These are phyloP conservation scores for Phytophthora foliorum DNA, from an alignment of 352 stramenopile genomes.

Conservation along the genomic window DNA sequence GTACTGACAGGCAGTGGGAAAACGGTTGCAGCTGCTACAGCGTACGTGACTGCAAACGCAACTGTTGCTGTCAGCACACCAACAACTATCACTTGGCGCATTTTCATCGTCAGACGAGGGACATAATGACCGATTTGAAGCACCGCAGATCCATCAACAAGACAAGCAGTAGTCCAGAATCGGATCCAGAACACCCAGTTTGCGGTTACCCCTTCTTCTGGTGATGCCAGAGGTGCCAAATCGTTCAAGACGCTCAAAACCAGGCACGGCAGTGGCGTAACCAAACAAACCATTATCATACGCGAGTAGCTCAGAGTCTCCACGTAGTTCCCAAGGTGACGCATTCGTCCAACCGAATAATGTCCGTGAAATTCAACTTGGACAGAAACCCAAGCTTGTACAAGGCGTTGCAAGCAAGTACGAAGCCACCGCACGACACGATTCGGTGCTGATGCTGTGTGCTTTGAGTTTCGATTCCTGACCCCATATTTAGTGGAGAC, in stretches of 20 bases:
- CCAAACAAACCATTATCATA: slow-evolving; percentile 10
- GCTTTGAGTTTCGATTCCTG: background rate
- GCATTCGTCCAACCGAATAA: slow-evolving; percentile 37
- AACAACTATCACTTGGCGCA: slow-evolving; percentile 15
- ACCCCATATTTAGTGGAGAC: slow-evolving; percentile 3
- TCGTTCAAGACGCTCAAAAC: slow-evolving; percentile 12
- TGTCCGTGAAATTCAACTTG: slow-evolving; percentile 39
- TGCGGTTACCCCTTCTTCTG: slow-evolving; percentile 3
- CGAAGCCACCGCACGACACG: background rate
- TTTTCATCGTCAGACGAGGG: slow-evolving; percentile 13
- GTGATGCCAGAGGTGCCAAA: slow-evolving; percentile 6
- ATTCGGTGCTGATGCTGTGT: background rate
- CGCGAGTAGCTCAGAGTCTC: background rate
- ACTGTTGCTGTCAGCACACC: slow-evolving; percentile 1
- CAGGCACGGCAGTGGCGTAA: slow-evolving; percentile 28
- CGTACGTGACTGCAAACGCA: slow-evolving; percentile 11
- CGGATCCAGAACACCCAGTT: slow-evolving; percentile 22
- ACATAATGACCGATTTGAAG: slow-evolving; percentile 27
- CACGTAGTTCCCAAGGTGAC: slow-evolving; percentile 14
- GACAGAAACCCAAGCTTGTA: background rate
- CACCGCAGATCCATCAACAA: slow-evolving; percentile 2
- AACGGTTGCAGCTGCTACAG: slow-evolving; percentile 1
- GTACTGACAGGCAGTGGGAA: slow-evolving; percentile 29
- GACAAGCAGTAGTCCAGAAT: slow-evolving; percentile 5
- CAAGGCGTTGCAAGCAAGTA: background rate